A percentile compares a stretch with the other conserved stretches of the same genome.
These are phyloP conservation scores for Graphilbum fragrans DNA, from an alignment of 2,329 filamentous ascomycete genomes.

Conservation along the genomic window DNA sequence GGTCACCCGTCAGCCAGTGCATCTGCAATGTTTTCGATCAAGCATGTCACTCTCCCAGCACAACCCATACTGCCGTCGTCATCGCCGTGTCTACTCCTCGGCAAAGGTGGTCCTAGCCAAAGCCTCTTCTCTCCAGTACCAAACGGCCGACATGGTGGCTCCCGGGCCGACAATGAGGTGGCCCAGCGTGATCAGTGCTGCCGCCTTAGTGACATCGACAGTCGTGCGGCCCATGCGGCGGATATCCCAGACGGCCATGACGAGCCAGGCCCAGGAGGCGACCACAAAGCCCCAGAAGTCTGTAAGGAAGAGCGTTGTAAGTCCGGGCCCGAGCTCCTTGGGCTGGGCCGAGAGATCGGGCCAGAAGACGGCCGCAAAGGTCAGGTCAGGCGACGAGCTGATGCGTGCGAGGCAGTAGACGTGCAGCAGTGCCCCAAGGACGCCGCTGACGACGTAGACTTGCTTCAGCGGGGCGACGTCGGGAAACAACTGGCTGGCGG, in stretches of 20 bases:
- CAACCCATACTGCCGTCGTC: not conserved
- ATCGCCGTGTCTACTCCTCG: not conserved
- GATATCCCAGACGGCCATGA: constrained; percentile 5
- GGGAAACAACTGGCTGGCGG: not conserved
- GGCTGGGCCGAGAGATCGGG: constrained; percentile 1
- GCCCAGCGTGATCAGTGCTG: constrained; percentile 1
- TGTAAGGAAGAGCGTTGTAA: constrained; percentile 2
- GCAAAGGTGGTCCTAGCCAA: constrained; percentile 4
- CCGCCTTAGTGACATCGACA: not conserved
- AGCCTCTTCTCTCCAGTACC: constrained; percentile 6
- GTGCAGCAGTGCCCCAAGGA: constrained; percentile 2
- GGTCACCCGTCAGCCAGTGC: too few relatives aligned
- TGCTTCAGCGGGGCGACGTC: constrained; percentile 2
- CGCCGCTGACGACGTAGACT: constrained; percentile 2
- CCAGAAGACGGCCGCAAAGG: not conserved
- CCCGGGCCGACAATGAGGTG: constrained; percentile 3
- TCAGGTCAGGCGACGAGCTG: not conserved
- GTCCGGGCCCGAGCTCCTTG: constrained; percentile 4
- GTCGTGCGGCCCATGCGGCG: constrained; percentile 1
- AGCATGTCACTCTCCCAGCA: too few relatives aligned
- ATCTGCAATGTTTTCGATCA: too few relatives aligned
- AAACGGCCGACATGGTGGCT: constrained; percentile 4
- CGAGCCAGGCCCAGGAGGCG: constrained; percentile 1
- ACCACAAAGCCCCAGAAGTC: constrained; percentile 4
- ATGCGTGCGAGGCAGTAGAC: not conserved